A percentile compares a stretch with the other conserved stretches of the same genome.
Evolutionary conservation across 306 rosid genomes (phyloP).

Genomic region (Lablab purpureus): DNA sequence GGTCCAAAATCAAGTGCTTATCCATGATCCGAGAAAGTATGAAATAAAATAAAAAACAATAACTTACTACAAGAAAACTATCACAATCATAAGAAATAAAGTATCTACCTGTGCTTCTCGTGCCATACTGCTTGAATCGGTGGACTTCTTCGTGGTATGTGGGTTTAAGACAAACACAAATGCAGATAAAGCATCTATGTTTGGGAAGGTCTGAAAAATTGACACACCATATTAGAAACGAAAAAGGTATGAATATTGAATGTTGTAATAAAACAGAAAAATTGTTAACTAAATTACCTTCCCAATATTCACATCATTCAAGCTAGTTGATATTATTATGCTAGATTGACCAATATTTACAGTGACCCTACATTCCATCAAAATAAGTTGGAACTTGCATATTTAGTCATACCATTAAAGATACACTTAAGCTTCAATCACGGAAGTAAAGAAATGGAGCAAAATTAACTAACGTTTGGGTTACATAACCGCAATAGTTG

Average conservation of each 20-base stretch:
- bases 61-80: conserved; percentile 32
- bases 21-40: not conserved
- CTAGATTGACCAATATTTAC: conserved; percentile 57
- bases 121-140: conserved; percentile 60
- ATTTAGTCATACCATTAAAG: conserved; percentile 28
- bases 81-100: conserved; percentile 31
- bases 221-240: conserved; percentile 34
- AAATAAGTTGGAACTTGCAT: conserved; percentile 35
- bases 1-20: not conserved
- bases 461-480: conserved; percentile 56
- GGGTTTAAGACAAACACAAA: conserved; percentile 76
- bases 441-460: conserved; percentile 26
- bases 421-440: conserved; percentile 37
- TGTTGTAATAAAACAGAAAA: conserved; percentile 29
- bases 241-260: conserved; percentile 31
- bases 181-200: conserved; percentile 68
- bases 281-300: conserved; percentile 64
- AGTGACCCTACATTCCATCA: conserved; percentile 63
- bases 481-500: conserved; percentile 69
- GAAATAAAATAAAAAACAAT: conserved; percentile 15
- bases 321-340: conserved; percentile 56
- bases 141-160: conserved; percentile 54
- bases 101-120: conserved; percentile 79
- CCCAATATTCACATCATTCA: conserved; percentile 61
- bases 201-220: conserved; percentile 67